Evolutionary conservation across 805 yeast species (phyloP).

Genomic region (Yarrowia keelungensis): DNA sequence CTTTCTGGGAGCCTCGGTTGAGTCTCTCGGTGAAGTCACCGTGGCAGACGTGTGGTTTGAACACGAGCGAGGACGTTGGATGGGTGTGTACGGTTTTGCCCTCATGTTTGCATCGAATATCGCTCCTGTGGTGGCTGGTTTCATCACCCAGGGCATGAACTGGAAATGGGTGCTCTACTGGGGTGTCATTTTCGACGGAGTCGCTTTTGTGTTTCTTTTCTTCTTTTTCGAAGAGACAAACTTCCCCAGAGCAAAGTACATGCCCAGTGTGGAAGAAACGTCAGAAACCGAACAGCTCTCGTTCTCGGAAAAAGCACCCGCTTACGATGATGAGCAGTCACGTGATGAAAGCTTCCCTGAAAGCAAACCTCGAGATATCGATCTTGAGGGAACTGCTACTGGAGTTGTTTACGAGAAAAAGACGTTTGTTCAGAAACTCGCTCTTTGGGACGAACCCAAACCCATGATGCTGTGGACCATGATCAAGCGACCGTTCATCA

Average conservation of each 20-base stretch:
- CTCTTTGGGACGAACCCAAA: constrained; percentile 27
- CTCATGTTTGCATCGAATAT: constrained; percentile 49
- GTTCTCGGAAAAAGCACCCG: background rate
- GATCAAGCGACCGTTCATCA: constrained; percentile 26
- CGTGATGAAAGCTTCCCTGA: background rate
- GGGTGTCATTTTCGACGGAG: constrained; percentile 37
- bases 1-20: constrained; percentile 77
- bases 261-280: constrained; percentile 7
- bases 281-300: background rate
- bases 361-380: background rate
- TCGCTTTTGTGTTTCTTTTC: constrained; percentile 23
- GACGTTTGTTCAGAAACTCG: constrained; percentile 35
- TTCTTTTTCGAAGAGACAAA: constrained; percentile 40
- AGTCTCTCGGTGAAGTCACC: constrained; percentile 71
- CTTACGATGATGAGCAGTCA: background rate
- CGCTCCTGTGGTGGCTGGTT: constrained; percentile 29
- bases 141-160: constrained; percentile 33
- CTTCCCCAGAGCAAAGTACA: constrained; percentile 13
- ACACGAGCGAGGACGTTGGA: constrained; percentile 75
- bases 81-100: constrained; percentile 76
- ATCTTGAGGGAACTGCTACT: background rate
- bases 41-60: constrained; percentile 74
- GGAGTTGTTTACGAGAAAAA: constrained; percentile 15
- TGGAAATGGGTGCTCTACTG: constrained; percentile 41
- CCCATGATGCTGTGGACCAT: constrained; percentile 30